A percentile compares a stretch with the other conserved stretches of the same genome.
phyloP scores from a whole-genome alignment of 2,329 filamentous ascomycete genomes.

The Phoma sp. region DNA sequence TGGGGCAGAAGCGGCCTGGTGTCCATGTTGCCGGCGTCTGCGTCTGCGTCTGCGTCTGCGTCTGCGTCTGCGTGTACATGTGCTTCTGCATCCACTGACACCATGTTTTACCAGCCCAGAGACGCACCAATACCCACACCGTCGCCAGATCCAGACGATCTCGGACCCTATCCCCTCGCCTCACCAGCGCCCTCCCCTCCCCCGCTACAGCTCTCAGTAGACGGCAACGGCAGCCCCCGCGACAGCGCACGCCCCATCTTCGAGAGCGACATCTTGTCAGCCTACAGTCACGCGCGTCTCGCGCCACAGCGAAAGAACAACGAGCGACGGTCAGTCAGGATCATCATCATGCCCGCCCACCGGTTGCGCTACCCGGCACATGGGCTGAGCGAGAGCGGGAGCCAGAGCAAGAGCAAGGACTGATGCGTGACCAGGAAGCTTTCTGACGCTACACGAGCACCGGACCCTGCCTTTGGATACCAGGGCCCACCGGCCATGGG shows the following conservation, averaged over 20 bases:
- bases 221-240: neutral
- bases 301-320: neutral
- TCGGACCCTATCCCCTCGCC: neutral
- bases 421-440: constrained; percentile 16
- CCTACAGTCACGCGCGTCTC: neutral
- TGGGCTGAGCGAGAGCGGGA: constrained; percentile 9
- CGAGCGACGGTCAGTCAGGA: constrained; percentile 13
- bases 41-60: too few species aligned
- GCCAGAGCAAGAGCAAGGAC: constrained; percentile 14
- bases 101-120: constrained; percentile 28
- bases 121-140: constrained; percentile 17
- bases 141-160: neutral
- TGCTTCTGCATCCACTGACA: constrained; percentile 18
- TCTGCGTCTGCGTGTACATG: too few species aligned
- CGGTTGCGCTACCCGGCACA: neutral
- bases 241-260: neutral
- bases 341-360: neutral
- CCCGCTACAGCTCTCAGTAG: neutral
- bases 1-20: too few species aligned
- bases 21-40: too few species aligned
- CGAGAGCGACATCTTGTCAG: neutral
- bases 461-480: constrained; percentile 16
- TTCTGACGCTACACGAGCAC: constrained; percentile 25
- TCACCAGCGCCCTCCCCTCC: neutral
- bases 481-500: constrained; percentile 8